Evolutionary conservation across 805 yeast species (phyloP).

Genomic region (Metschnikowia corniflorae): DNA sequence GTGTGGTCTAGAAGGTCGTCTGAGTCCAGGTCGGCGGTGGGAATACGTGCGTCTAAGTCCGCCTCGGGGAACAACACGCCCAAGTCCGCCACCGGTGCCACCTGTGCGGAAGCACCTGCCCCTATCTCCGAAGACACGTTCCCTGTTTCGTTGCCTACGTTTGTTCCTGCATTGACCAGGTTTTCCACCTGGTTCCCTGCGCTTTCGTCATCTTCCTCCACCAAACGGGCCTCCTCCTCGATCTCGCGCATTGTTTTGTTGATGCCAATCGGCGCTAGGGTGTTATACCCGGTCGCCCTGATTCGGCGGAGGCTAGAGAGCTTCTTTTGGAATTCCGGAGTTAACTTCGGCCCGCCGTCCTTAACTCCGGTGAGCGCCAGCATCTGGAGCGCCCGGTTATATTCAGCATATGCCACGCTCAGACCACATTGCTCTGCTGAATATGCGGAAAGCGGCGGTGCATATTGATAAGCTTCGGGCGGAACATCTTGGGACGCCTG

Average conservation of each 20-base stretch:
- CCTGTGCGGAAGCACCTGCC: neutral
- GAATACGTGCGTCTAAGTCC: conserved; percentile 17
- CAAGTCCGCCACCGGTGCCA: neutral
- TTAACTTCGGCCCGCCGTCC: conserved; percentile 15
- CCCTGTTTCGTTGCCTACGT: conserved; percentile 1
- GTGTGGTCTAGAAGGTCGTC: too few species aligned
- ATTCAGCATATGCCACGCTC: conserved; percentile 19
- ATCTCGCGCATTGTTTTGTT: conserved; percentile 40
- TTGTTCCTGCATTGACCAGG: conserved; percentile 9
- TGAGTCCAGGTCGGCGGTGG: conserved; percentile 18
- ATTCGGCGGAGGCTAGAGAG: conserved; percentile 25
- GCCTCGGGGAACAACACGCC: conserved; percentile 8
- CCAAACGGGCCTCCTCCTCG: conserved; percentile 18
- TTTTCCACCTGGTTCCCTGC: conserved; percentile 15
- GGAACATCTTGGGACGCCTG: conserved; percentile 13
- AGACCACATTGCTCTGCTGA: conserved; percentile 40
- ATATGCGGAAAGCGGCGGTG: conserved; percentile 56
- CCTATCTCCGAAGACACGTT: conserved; percentile 1
- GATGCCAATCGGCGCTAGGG: conserved; percentile 38
- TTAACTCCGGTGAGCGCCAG: conserved; percentile 11
- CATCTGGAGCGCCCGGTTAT: conserved; percentile 20
- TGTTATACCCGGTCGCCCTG: conserved; percentile 31
- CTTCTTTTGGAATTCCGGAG: conserved; percentile 21
- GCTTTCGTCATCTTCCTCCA: conserved; percentile 11
- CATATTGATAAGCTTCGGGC: conserved; percentile 24